These are phyloP conservation scores for Eucommia ulmoides DNA, from an alignment of 257 asterid genomes.

Conservation along the genomic window DNA sequence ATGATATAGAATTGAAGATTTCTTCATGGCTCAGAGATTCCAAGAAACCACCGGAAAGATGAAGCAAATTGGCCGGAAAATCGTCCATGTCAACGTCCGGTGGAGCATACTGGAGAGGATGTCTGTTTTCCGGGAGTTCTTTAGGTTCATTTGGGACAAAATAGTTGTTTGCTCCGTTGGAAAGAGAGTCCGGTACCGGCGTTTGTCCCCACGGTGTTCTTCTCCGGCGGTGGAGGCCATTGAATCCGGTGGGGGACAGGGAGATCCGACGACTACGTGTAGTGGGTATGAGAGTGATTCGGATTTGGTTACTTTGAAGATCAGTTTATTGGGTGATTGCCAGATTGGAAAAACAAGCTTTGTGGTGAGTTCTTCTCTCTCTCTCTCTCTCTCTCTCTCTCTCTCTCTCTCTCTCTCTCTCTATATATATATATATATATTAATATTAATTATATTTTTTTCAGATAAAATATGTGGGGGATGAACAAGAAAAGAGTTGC, in stretches of 20 bases:
- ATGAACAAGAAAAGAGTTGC: constrained; percentile 50
- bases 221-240: constrained; percentile 7
- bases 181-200: constrained; percentile 27
- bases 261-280: constrained; percentile 2
- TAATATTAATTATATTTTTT: neutral
- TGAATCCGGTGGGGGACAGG: constrained; percentile 9
- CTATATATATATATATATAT: too few relatives aligned
- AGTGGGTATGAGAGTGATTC: constrained; percentile 39
- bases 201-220: constrained; percentile 21
- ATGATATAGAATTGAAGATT: neutral
- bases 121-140: constrained; percentile 33
- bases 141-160: constrained; percentile 46
- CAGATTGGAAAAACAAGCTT: constrained; percentile 88
- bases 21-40: constrained; percentile 20
- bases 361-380: constrained; percentile 28
- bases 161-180: constrained; percentile 50
- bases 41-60: constrained; percentile 42
- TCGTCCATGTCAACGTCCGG: constrained; percentile 50
- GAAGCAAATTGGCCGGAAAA: constrained; percentile 45
- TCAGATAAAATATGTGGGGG: constrained; percentile 76
- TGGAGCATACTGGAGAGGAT: constrained; percentile 50
- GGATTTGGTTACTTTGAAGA: constrained; percentile 77
- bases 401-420: neutral
- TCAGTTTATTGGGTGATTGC: constrained; percentile 80
- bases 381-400: neutral